These are phyloP conservation scores for Epichloe coenophiala DNA, from an alignment of 2,329 filamentous ascomycete genomes.

Conservation along the genomic window DNA sequence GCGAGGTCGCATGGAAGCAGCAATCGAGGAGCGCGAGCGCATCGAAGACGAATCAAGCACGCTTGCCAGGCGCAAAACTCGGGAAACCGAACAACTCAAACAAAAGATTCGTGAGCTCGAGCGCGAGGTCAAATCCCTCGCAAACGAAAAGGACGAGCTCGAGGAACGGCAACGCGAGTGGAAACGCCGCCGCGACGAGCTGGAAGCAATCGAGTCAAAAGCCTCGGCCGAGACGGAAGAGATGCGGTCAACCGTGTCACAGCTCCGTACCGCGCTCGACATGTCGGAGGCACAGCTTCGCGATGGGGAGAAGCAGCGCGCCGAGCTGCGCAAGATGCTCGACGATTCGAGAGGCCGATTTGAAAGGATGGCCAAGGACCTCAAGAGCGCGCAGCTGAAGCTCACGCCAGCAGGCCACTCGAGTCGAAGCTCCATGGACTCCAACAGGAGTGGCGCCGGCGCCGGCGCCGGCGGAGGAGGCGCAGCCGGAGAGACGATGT, in stretches of 20 bases:
- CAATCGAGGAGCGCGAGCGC: constrained; percentile 85
- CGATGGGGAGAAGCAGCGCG: constrained; percentile 71
- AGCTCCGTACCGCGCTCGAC: constrained; percentile 69
- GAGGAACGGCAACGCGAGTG: constrained; percentile 62
- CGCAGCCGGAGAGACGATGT: constrained; percentile 38
- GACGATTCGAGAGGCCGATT: constrained; percentile 67
- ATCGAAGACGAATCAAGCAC: constrained; percentile 82
- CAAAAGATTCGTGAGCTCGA: constrained; percentile 70
- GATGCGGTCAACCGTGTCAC: constrained; percentile 60
- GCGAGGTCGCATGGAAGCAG: constrained; percentile 74
- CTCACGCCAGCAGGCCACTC: constrained; percentile 29
- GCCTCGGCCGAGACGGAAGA: constrained; percentile 63
- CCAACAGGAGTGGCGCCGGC: constrained; percentile 18
- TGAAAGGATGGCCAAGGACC: constrained; percentile 64
- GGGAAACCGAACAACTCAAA: constrained; percentile 80
- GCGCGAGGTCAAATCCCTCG: constrained; percentile 55
- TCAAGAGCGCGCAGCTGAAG: constrained; percentile 38
- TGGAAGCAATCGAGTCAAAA: constrained; percentile 57
- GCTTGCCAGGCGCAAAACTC: constrained; percentile 58
- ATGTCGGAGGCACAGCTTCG: constrained; percentile 73
- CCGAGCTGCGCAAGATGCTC: constrained; percentile 59
- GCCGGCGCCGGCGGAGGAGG: constrained; percentile 11
- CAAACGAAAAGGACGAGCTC: constrained; percentile 65
- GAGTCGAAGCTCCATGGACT: constrained; percentile 27
- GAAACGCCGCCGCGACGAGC: constrained; percentile 58